Base-by-base conservation (phyloP, 2,329 filamentous ascomycete genomes). In the Trichoderma atrobrunneum region DNA sequence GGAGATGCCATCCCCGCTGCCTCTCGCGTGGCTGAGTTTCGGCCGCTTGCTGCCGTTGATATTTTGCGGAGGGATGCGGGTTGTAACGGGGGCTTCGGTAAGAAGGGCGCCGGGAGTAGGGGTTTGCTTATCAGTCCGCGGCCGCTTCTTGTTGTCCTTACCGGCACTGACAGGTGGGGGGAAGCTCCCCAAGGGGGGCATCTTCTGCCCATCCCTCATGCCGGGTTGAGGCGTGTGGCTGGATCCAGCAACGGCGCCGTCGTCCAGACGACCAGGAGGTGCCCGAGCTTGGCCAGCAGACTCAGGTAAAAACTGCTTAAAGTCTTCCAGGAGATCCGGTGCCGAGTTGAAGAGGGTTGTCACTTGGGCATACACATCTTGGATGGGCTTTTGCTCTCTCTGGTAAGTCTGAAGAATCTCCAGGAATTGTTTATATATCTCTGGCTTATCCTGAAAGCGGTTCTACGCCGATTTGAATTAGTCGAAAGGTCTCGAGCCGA, bases 321-420 rank as follows among this genome's bases (percentile, higher is more conserved):
- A 99, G 79, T 99, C 96, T 81, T 99, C 96, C 2, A 99, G 86
- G 14, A 99, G 89, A 82, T 99, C 96, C 5, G 95, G 95, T 0
- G 97, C 96, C 6, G 92, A 92, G 79, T 94, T 94, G 84, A 99
- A 99, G 1, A 99, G 86, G 36, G 92, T 92, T 0, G 97, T 99
- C 28, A 99, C 96, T 81, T 99, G 96, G 1, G 93, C 93, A 81
- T 99, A 99, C 3, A 99, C 96, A 81, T 99, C 96, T 80, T 98
- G 95, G 48, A 99, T 99, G 0, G 96, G 97, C 80, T 98, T 98
- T 68, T 96, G 97, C 81, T 99, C 96, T 72, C 96, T 90, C 82
- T 99, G 96, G 78, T 99, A 99, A 2, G 96, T 99, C 82, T 99
- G 96, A 60, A 99, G 85, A 63, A 99, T 99, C 81, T 99, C 96